phyloP scores from a whole-genome alignment of 306 rosid species.

The Alnus glutinosa region DNA sequence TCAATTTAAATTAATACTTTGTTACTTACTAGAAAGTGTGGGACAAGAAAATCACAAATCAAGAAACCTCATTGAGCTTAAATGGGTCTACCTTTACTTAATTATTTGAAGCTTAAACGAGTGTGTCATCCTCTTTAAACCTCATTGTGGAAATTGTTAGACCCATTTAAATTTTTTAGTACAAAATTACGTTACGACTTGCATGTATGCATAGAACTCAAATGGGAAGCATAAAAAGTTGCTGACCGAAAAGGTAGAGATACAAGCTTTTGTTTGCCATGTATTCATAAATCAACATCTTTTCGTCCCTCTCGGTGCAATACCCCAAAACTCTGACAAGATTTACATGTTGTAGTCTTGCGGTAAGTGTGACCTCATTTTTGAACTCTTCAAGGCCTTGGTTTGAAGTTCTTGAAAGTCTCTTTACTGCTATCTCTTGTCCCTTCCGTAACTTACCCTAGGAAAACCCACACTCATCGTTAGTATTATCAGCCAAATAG shows the following conservation, averaged over 20 bases:
- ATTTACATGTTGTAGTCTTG: constrained; percentile 52
- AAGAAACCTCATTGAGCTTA: neutral
- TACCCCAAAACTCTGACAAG: constrained; percentile 44
- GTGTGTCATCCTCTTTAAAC: too few species aligned
- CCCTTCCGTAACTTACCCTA: constrained; percentile 38
- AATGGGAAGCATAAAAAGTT: neutral
- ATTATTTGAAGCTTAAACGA: too few species aligned
- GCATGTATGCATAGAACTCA: neutral
- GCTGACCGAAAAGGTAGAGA: constrained; percentile 38
- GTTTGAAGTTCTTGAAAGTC: constrained; percentile 41
- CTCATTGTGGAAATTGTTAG: neutral
- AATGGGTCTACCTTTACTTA: too few species aligned
- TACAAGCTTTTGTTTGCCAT: constrained; percentile 57
- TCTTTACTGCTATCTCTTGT: constrained; percentile 45
- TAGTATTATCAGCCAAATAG: neutral
- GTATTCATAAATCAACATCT: constrained; percentile 47
- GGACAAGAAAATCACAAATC: neutral
- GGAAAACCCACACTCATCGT: neutral
- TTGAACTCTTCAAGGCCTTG: constrained; percentile 55
- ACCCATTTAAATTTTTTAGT: neutral
- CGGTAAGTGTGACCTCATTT: constrained; percentile 49
- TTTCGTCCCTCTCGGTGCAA: constrained; percentile 35
- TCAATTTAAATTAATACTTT: neutral
- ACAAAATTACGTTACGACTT: neutral
- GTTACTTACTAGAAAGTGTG: neutral